phyloP scores from a whole-genome alignment of 192 early-diverging fungal genomes.

The Helicostylum pulchrum region DNA sequence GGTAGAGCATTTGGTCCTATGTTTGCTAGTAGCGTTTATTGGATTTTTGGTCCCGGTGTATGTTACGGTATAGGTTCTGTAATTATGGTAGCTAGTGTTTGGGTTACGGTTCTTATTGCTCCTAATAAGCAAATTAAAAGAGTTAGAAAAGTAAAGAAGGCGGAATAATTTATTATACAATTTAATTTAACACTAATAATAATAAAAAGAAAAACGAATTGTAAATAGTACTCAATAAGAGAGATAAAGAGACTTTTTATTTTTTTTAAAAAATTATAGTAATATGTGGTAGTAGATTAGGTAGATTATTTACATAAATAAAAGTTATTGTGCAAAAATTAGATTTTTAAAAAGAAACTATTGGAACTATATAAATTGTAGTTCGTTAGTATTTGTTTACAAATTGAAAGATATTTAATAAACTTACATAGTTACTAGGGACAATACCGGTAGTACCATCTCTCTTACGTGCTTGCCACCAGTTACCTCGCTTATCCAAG shows the following conservation, averaged over 20 bases:
- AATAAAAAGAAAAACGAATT: constrained; percentile 1
- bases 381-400: not conserved
- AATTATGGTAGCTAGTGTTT: constrained; percentile 34
- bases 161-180: not conserved
- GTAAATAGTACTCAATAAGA: constrained; percentile 9
- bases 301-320: not conserved
- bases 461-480: constrained; percentile 88
- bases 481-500: constrained; percentile 90
- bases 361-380: not conserved
- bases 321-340: not conserved
- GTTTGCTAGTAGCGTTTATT: constrained; percentile 83
- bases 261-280: no score
- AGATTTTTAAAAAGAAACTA: not conserved
- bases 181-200: not conserved
- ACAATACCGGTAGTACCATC: constrained; percentile 83
- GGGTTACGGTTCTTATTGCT: not conserved
- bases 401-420: not conserved
- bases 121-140: not conserved
- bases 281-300: not conserved
- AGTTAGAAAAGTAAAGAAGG: not conserved
- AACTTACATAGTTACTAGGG: constrained; percentile 76
- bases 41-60: constrained; percentile 63
- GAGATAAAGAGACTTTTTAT: no score
- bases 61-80: constrained; percentile 62
- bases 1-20: constrained; percentile 88